Percentiles rank a stretch among this genome's conserved stretches.
These are phyloP conservation scores for Cutaneotrichosporon sp. DNA, from an alignment of 1,284 basidiomycete species.

Conservation along the genomic window DNA sequence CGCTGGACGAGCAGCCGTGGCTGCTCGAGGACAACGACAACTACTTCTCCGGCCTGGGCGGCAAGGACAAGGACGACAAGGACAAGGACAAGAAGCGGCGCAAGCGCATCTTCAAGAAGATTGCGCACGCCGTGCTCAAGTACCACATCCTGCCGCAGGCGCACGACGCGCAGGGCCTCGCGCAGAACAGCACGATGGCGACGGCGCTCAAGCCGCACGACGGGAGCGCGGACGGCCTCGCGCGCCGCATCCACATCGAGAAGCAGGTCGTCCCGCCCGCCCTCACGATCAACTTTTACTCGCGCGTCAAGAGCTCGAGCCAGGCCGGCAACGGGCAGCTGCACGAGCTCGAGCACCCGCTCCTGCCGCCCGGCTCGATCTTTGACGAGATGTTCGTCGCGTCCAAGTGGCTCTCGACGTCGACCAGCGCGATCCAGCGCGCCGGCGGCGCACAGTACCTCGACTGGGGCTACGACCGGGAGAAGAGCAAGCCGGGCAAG, in stretches of 20 bases:
- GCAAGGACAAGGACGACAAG: slow-evolving; percentile 49
- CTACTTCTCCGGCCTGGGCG: slow-evolving; percentile 9
- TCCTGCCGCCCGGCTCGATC: slow-evolving; percentile 65
- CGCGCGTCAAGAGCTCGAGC: slow-evolving; percentile 56
- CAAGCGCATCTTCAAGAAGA: slow-evolving; percentile 56
- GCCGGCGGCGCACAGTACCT: slow-evolving; percentile 56
- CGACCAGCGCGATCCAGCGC: slow-evolving; percentile 65
- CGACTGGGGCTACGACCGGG: slow-evolving; percentile 57
- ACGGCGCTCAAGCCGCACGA: slow-evolving; percentile 61
- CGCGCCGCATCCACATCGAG: slow-evolving; percentile 62
- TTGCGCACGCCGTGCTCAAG: slow-evolving; percentile 62
- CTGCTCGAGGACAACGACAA: slow-evolving; percentile 18
- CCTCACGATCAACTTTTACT: slow-evolving; percentile 62
- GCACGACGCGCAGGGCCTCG: slow-evolving; percentile 56
- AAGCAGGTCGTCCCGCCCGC: slow-evolving; percentile 55
- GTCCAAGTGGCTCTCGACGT: slow-evolving; percentile 61
- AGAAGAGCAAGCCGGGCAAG: slow-evolving; percentile 51
- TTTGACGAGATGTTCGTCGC: slow-evolving; percentile 64
- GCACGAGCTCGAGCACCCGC: slow-evolving; percentile 63
- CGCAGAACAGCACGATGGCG: slow-evolving; percentile 63
- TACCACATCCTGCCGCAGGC: slow-evolving; percentile 65
- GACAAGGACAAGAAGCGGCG: slow-evolving; percentile 61
- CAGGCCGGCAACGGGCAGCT: slow-evolving; percentile 65
- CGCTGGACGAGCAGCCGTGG: slow-evolving; percentile 35
- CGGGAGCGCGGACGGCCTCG: slow-evolving; percentile 60